These are phyloP conservation scores for Tremellales sp. DNA, from an alignment of 1,284 basidiomycete genomes.

Conservation along the genomic window DNA sequence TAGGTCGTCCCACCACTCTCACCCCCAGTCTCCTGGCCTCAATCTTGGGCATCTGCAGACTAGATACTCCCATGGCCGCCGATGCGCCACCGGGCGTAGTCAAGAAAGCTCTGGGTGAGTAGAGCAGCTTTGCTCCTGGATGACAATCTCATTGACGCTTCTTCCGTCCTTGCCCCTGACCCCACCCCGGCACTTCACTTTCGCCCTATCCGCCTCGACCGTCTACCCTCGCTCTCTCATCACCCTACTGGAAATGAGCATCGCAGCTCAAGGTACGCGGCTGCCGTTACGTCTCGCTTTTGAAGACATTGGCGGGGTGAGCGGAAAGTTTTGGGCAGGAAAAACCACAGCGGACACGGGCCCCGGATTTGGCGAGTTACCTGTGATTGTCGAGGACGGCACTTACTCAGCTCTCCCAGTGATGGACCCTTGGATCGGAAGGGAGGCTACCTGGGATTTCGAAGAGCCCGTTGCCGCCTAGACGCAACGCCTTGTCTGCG, in stretches of 20 bases:
- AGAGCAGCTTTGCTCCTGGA: no score
- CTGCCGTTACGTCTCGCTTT: neutral
- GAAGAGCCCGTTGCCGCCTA: no score
- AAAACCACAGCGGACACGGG: neutral
- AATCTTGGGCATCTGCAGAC: no score
- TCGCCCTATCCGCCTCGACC: no score
- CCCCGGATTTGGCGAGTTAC: neutral
- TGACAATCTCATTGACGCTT: no score
- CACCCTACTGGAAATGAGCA: neutral
- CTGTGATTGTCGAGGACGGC: neutral
- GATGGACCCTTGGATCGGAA: neutral
- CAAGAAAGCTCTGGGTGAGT: neutral
- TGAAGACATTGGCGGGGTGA: neutral
- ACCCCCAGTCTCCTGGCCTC: no score
- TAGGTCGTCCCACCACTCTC: no score
- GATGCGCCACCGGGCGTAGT: neutral
- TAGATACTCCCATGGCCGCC: no score
- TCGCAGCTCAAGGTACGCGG: neutral
- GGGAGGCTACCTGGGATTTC: neutral
- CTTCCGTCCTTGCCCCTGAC: no score
- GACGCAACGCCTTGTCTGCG: no score
- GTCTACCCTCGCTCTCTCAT: neutral
- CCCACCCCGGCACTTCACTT: no score
- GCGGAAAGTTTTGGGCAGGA: neutral
- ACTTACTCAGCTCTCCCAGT: neutral